Conservation (phyloP, 2,329 filamentous ascomycete species). For the Grosmannia penicillata region DNA sequence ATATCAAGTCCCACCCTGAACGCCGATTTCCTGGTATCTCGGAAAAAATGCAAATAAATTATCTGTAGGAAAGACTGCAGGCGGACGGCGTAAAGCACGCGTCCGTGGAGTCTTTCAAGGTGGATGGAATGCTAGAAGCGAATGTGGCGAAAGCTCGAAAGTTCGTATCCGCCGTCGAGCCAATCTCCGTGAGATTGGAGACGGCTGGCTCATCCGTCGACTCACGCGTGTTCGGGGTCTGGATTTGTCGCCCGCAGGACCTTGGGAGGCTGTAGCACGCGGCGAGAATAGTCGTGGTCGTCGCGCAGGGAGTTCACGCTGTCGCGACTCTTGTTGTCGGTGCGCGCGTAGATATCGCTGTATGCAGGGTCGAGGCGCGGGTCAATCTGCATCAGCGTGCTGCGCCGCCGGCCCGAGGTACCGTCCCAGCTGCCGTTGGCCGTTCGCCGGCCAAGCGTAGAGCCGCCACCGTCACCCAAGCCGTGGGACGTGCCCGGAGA, state of each 20-base stretch:
- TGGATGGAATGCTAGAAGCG: conserved; percentile 1
- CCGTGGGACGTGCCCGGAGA: conserved; percentile 33
- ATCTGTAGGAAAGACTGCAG: no score
- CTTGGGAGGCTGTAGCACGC: conserved; percentile 34
- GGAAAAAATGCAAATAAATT: conserved; percentile 8
- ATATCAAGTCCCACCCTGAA: conserved; percentile 13
- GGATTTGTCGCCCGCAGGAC: conserved; percentile 50
- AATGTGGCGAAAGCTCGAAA: not conserved
- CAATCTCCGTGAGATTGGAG: not conserved
- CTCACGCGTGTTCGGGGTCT: conserved; percentile 25
- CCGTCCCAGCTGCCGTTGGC: conserved; percentile 17
- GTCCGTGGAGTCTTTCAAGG: not conserved
- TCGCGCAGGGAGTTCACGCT: conserved; percentile 49
- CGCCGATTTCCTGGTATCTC: conserved; percentile 29
- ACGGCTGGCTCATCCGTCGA: not conserved
- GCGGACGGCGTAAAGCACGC: no score
- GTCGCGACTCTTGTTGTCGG: conserved; percentile 42
- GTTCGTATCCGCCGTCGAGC: conserved; percentile 2
- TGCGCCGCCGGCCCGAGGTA: conserved; percentile 27
- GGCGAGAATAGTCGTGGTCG: conserved; percentile 50
- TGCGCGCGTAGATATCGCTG: conserved; percentile 37
- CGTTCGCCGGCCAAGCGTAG: conserved; percentile 2
- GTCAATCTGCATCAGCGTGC: conserved; percentile 42
- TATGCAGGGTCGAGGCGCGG: conserved; percentile 49
- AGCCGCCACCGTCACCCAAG: conserved; percentile 14